phyloP scores from a whole-genome alignment of 495 filamentous ascomycete species.

The Aspergillus ostianus region DNA sequence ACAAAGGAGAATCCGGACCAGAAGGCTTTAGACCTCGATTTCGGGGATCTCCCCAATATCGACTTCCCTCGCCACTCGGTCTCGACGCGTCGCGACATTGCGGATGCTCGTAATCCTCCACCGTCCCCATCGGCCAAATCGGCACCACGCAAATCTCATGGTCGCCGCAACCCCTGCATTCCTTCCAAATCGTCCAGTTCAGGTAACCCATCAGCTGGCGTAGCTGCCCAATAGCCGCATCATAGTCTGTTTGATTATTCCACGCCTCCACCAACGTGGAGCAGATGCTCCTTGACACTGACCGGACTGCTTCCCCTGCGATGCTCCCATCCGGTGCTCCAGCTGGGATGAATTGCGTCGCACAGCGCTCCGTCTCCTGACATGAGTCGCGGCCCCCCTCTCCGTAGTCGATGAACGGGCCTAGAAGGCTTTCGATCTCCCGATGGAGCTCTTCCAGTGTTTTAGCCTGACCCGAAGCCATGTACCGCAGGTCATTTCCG shows the following conservation, averaged over 20 bases:
- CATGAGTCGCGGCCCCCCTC: constrained; percentile 25
- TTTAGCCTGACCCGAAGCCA: constrained; percentile 38
- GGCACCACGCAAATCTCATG: constrained; percentile 66
- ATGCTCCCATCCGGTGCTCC: constrained; percentile 16
- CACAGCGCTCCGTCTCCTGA: constrained; percentile 47
- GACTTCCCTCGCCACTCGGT: constrained; percentile 26
- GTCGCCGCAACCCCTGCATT: constrained; percentile 51
- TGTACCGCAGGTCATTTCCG: constrained; percentile 47
- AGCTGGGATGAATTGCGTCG: constrained; percentile 44
- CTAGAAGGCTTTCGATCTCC: constrained; percentile 46
- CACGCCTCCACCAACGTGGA: constrained; percentile 43
- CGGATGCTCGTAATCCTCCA: constrained; percentile 52
- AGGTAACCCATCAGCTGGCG: constrained; percentile 48
- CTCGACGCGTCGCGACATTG: constrained; percentile 39
- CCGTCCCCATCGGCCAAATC: constrained; percentile 62
- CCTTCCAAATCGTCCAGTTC: constrained; percentile 61
- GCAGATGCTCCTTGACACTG: constrained; percentile 52
- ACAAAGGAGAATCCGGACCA: background rate
- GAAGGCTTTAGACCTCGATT: background rate
- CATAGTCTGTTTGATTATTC: constrained; percentile 21
- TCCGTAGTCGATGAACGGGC: constrained; percentile 51
- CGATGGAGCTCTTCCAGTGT: constrained; percentile 33
- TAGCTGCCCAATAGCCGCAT: constrained; percentile 28
- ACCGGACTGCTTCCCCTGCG: constrained; percentile 41
- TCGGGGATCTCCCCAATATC: constrained; percentile 36